Evolutionary conservation across 768 basidiomycete genomes (phyloP).

Genomic region (Pleurotus giganteus): DNA sequence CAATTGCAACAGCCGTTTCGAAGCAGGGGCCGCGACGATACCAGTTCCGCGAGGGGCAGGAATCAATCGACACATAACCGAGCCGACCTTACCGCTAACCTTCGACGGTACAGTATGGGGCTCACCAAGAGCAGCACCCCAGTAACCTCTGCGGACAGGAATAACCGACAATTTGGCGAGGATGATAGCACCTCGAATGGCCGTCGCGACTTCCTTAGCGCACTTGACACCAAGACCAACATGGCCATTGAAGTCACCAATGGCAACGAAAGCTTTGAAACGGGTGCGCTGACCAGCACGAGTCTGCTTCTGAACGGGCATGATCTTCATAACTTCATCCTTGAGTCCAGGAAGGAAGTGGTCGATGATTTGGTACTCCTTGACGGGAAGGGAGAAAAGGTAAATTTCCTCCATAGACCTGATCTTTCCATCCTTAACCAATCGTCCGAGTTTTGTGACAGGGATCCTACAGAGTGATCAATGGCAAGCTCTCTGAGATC

Average conservation of each 20-base stretch:
- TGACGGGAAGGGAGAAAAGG: slow-evolving; percentile 99
- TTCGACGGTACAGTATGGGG: slow-evolving; percentile 99
- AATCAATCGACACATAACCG: slow-evolving; percentile 98
- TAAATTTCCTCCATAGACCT: slow-evolving; percentile 99
- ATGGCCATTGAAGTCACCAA: slow-evolving; percentile 98
- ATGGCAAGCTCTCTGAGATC: not conserved
- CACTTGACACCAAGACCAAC: slow-evolving; percentile 99
- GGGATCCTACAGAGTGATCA: slow-evolving; percentile 65
- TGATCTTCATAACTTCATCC: slow-evolving; percentile 99
- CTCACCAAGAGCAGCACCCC: slow-evolving; percentile 98
- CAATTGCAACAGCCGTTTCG: slow-evolving; percentile 93
- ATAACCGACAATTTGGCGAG: slow-evolving; percentile 97
- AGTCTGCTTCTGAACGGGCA: slow-evolving; percentile 99
- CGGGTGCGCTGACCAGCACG: slow-evolving; percentile 99
- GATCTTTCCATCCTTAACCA: slow-evolving; percentile 99
- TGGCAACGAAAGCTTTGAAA: slow-evolving; percentile 99
- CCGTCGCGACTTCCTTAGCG: slow-evolving; percentile 99
- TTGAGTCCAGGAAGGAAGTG: slow-evolving; percentile 99
- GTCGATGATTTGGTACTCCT: slow-evolving; percentile 99
- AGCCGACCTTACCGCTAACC: slow-evolving; percentile 97
- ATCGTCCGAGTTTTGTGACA: slow-evolving; percentile 98
- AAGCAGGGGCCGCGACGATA: slow-evolving; percentile 98
- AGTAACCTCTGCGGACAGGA: slow-evolving; percentile 98
- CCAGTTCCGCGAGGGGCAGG: slow-evolving; percentile 98
- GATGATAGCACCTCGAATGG: slow-evolving; percentile 99